These are phyloP conservation scores for Incumbomyces lentus DNA, from an alignment of 2,329 filamentous ascomycete species.

Conservation along the genomic window DNA sequence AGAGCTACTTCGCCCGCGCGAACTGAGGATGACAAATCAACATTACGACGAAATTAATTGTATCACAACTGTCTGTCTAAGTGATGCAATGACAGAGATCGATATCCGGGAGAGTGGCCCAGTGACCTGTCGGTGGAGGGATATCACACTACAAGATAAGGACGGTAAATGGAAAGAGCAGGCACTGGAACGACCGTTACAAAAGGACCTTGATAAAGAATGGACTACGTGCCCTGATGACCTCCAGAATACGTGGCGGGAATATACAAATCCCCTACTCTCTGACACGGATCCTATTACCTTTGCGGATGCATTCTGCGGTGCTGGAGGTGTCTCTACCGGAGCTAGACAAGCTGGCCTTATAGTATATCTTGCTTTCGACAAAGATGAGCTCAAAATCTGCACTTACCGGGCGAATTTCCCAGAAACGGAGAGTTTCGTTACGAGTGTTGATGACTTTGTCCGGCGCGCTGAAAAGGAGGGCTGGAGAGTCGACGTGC, in stretches of 20 bases:
- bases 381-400: constrained; percentile 49
- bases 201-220: not conserved
- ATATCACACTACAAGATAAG: not conserved
- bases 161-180: constrained; percentile 3
- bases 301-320: constrained; percentile 62
- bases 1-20: not conserved
- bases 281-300: constrained; percentile 41
- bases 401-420: constrained; percentile 53
- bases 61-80: not conserved
- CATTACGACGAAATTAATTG: constrained; percentile 1
- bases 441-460: constrained; percentile 41
- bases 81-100: not conserved
- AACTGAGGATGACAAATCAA: not conserved
- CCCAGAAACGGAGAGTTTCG: constrained; percentile 14
- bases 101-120: not conserved
- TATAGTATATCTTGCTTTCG: constrained; percentile 51
- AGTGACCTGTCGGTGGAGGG: not conserved
- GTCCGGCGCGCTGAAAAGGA: constrained; percentile 24
- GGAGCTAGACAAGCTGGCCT: constrained; percentile 54
- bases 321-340: constrained; percentile 59
- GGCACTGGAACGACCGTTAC: constrained; percentile 41
- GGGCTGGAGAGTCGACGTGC: constrained; percentile 48
- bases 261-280: not conserved
- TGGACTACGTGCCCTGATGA: not conserved
- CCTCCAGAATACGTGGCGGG: not conserved